These are phyloP conservation scores for Niveomyces coronatus DNA, from an alignment of 2,329 filamentous ascomycete genomes.

Conservation along the genomic window DNA sequence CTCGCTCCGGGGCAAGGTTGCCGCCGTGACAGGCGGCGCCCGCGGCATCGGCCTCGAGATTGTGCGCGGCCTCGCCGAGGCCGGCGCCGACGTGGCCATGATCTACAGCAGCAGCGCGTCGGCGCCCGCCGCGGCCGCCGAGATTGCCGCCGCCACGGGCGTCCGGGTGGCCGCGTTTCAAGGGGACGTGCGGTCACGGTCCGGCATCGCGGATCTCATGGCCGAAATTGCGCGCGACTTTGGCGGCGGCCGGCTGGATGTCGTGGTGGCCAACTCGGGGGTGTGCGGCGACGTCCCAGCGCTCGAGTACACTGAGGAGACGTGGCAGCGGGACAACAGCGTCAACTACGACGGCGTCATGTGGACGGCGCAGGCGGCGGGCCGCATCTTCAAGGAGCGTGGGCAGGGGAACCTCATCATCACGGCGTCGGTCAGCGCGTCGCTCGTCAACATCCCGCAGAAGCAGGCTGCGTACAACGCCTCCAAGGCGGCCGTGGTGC, in stretches of 20 bases:
- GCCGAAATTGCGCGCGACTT: conserved; percentile 15
- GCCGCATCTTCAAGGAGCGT: conserved; percentile 17
- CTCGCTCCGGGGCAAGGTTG: conserved; percentile 6
- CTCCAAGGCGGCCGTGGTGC: conserved; percentile 49
- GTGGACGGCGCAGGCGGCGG: conserved; percentile 17
- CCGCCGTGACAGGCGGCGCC: conserved; percentile 8
- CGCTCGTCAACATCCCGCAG: conserved; percentile 16
- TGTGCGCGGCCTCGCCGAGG: conserved; percentile 11
- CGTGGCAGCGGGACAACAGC: conserved; percentile 16
- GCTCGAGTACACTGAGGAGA: conserved; percentile 18
- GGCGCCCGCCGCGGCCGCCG: conserved; percentile 8
- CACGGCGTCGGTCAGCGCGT: conserved; percentile 15
- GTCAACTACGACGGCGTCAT: conserved; percentile 21
- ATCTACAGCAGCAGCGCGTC: conserved; percentile 11
- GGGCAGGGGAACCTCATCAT: conserved; percentile 19
- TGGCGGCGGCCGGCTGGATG: conserved; percentile 12
- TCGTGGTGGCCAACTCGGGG: conserved; percentile 22
- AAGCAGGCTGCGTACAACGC: conserved; percentile 57
- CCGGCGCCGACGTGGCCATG: conserved; percentile 10
- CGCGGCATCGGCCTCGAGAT: conserved; percentile 14
- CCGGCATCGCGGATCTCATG: conserved; percentile 10
- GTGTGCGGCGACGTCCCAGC: conserved; percentile 15
- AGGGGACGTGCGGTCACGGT: conserved; percentile 22
- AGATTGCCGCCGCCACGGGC: conserved; percentile 11
- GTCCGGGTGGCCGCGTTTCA: conserved; percentile 22